phyloP scores from a whole-genome alignment of 2,329 filamentous ascomycete genomes.

The Colletotrichum abscissum region DNA sequence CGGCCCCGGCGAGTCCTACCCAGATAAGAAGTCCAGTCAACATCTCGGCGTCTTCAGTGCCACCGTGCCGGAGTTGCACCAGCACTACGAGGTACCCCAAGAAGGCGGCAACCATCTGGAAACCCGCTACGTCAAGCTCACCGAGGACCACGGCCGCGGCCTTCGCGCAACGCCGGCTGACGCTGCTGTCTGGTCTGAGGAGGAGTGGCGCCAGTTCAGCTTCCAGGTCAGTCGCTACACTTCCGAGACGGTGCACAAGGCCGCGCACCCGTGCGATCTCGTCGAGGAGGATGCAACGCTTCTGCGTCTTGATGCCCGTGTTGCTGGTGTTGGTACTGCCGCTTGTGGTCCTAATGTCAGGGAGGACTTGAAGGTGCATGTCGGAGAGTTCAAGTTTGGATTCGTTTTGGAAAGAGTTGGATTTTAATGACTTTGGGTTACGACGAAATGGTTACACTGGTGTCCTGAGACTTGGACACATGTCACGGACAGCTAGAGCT shows the following conservation, averaged over 20 bases:
- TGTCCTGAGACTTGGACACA: not conserved
- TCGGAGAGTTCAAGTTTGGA: slow-evolving; percentile 52
- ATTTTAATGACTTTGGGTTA: slow-evolving; percentile 2
- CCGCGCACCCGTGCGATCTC: slow-evolving; percentile 73
- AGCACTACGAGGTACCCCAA: slow-evolving; percentile 74
- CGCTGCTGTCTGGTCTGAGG: slow-evolving; percentile 46
- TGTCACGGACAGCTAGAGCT: not conserved
- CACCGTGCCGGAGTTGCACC: slow-evolving; percentile 62
- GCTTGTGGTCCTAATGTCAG: slow-evolving; percentile 61
- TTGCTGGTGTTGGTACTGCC: slow-evolving; percentile 61
- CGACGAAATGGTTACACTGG: not conserved
- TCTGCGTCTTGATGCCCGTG: slow-evolving; percentile 55
- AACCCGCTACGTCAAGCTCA: slow-evolving; percentile 64
- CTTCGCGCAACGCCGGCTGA: slow-evolving; percentile 42
- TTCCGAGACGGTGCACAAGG: slow-evolving; percentile 63
- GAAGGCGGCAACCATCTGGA: slow-evolving; percentile 74
- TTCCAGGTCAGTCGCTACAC: slow-evolving; percentile 69
- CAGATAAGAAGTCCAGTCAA: slow-evolving; percentile 69
- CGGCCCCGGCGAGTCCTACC: slow-evolving; percentile 73
- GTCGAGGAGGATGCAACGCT: slow-evolving; percentile 58
- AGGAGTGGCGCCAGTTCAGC: slow-evolving; percentile 53
- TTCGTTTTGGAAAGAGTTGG: slow-evolving; percentile 52
- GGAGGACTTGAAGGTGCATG: slow-evolving; percentile 56
- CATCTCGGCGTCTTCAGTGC: slow-evolving; percentile 60
- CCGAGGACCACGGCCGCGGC: slow-evolving; percentile 42